phyloP scores from a whole-genome alignment of 2,329 filamentous ascomycete genomes.

The Pseudogymnoascus sp. region DNA sequence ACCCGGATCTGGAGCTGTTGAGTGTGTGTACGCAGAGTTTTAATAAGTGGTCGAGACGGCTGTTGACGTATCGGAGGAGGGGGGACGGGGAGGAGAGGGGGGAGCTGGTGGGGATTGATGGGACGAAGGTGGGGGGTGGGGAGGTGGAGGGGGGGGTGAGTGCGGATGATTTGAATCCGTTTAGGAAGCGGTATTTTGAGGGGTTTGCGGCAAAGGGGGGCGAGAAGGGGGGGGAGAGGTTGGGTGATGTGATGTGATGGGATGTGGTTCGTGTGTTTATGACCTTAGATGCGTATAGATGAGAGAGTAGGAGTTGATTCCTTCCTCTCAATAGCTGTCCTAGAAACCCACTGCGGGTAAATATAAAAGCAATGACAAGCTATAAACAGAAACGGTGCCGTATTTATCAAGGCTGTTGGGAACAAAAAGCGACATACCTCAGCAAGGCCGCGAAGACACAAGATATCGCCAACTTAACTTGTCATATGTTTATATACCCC shows the following conservation, averaged over 20 bases:
- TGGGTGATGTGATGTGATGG: background rate
- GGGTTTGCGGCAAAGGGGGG: constrained; percentile 24
- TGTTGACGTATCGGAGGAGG: constrained; percentile 76
- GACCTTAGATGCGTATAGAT: background rate
- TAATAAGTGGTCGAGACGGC: constrained; percentile 82
- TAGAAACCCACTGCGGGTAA: background rate
- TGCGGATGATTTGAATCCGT: constrained; percentile 60
- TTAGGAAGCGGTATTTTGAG: constrained; percentile 44
- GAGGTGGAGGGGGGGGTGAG: constrained; percentile 35
- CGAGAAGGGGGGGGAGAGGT: background rate
- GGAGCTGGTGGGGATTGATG: constrained; percentile 66
- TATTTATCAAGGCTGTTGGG: background rate
- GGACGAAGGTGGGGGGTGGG: constrained; percentile 52
- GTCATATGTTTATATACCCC: background rate
- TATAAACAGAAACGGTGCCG: background rate
- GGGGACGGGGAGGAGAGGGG: constrained; percentile 42
- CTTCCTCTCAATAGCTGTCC: background rate
- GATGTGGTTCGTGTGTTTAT: background rate
- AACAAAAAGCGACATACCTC: background rate
- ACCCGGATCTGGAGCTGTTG: constrained; percentile 65
- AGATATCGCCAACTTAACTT: background rate
- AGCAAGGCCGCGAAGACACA: too few species aligned
- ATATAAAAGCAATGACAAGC: background rate
- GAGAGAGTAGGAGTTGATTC: background rate
- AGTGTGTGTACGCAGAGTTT: constrained; percentile 78